A percentile compares a stretch with the other conserved stretches of the same genome.
These are phyloP conservation scores for Fusarium continuum DNA, from an alignment of 2,329 filamentous ascomycete genomes.

Conservation along the genomic window DNA sequence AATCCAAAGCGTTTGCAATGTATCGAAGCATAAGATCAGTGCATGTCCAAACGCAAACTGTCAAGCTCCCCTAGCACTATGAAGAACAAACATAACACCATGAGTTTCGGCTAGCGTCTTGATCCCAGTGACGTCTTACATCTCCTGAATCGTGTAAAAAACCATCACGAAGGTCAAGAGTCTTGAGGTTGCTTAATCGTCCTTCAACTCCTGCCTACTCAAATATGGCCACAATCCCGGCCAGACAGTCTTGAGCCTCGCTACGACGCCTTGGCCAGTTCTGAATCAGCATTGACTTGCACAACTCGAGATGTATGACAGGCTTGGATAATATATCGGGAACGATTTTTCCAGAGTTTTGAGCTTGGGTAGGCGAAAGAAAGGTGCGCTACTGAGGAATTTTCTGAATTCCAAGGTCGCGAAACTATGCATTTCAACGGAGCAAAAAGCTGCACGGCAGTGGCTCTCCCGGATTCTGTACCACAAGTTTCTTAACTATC, in stretches of 20 bases:
- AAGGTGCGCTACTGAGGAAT: rapidly evolving
- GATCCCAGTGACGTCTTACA: neutral
- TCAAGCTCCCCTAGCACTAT: too few species aligned
- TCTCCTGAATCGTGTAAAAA: neutral
- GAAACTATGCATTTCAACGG: neutral
- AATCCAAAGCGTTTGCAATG: too few species aligned
- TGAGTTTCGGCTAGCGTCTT: neutral
- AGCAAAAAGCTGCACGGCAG: rapidly evolving
- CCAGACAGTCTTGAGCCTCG: neutral
- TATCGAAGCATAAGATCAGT: too few species aligned
- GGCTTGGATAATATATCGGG: too few species aligned
- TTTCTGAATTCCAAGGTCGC: neutral
- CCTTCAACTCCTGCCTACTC: neutral
- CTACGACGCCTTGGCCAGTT: neutral
- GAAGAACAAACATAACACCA: neutral
- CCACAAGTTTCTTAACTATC: neutral
- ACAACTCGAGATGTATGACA: neutral
- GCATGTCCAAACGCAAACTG: too few species aligned
- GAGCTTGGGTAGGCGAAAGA: neutral
- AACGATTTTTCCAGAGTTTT: neutral
- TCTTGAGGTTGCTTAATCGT: neutral
- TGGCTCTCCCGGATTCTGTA: neutral
- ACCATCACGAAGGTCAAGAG: neutral
- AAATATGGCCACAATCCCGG: neutral
- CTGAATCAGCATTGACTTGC: neutral